Base-by-base conservation (phyloP, 192 early-diverging fungal genomes). In the Backusella tuberculispora region DNA sequence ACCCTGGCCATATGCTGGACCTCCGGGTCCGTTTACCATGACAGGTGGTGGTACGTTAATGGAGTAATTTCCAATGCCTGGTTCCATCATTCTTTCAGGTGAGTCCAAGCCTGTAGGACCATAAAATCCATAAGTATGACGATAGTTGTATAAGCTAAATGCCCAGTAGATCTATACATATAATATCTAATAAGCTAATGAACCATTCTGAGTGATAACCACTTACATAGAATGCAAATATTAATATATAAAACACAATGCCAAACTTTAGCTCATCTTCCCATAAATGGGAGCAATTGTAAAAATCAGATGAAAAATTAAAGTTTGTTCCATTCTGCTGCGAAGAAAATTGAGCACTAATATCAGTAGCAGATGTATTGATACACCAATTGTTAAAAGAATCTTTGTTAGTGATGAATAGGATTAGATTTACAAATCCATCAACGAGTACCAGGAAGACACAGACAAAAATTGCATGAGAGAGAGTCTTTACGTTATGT, bases 201-300 rank as follows among this genome's bases (percentile, higher is more conserved):
- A 19, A 5, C 0, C 66, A 43, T 38, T 42, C 2, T 14, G 12
- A 21, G 37, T 24, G 8, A 41, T 60, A 45, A 2, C 8, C 7
- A 60, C 73, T 76, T 83, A 72, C 81, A 71, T 79, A 83, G 21
- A 83, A 46, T 17, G 76, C 45, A 66, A 76, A 46, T 60, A 83
- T 79, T 10, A 79, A 43, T 8, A 83, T 60, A 15, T 44, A 44
- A 41, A 66, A 69, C 2, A 79, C 37, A 29, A 83, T 79, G 14
- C 66, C 50, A 63, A 83, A 83, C 43, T 83, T 83, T 15, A 83
- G 38, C 47, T 83, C 81, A 69, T 76, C 72, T 38, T 76, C 67
- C 81, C 81, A 83, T 38, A 75, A 69, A 12, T 66, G 67, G 29
- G 68, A 21, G 26, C 81, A 83, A 19, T 83, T 78, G 46, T 79